Percentiles rank a stretch among this genome's conserved stretches.
Evolutionary conservation across 768 basidiomycete species (phyloP).

Genomic region (Trametes sanguinea): DNA sequence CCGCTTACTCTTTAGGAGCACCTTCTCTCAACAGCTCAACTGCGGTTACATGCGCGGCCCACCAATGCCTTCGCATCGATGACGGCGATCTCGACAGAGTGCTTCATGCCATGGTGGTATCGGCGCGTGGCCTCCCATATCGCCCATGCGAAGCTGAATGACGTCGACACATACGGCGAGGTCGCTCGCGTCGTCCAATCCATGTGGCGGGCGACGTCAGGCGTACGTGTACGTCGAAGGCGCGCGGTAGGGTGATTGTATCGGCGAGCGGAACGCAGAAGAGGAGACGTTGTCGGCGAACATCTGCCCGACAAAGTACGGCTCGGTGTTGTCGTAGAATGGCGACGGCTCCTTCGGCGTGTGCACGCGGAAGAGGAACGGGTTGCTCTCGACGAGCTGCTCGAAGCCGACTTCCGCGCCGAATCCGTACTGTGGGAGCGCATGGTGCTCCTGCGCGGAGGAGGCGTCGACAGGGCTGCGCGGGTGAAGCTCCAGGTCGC

Average conservation of each 20-base stretch:
- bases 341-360: slow-evolving; percentile 65
- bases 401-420: slow-evolving; percentile 63
- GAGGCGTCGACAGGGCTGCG: slow-evolving; percentile 9
- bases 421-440: slow-evolving; percentile 75
- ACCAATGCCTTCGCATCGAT: slow-evolving; percentile 68
- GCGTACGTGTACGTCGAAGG: slow-evolving; percentile 47
- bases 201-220: slow-evolving; percentile 69
- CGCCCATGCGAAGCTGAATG: slow-evolving; percentile 82
- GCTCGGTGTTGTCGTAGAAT: slow-evolving; percentile 54
- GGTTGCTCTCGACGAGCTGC: slow-evolving; percentile 60
- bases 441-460: slow-evolving; percentile 25
- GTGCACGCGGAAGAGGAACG: slow-evolving; percentile 79
- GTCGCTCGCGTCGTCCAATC: slow-evolving; percentile 75
- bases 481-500: slow-evolving; percentile 8
- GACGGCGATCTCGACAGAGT: slow-evolving; percentile 75
- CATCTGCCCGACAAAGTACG: slow-evolving; percentile 69
- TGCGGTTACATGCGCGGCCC: slow-evolving; percentile 61
- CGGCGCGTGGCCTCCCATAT: slow-evolving; percentile 80
- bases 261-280: slow-evolving; percentile 28
- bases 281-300: slow-evolving; percentile 47
- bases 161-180: slow-evolving; percentile 72
- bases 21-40: slow-evolving; percentile 60
- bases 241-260: slow-evolving; percentile 29
- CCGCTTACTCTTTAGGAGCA: slow-evolving; percentile 54
- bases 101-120: slow-evolving; percentile 72